Evolutionary conservation across 148 eudicot genomes (phyloP), one percentile per base, ranked within the genome.

Genomic region (Arbutus unedo): DNA sequence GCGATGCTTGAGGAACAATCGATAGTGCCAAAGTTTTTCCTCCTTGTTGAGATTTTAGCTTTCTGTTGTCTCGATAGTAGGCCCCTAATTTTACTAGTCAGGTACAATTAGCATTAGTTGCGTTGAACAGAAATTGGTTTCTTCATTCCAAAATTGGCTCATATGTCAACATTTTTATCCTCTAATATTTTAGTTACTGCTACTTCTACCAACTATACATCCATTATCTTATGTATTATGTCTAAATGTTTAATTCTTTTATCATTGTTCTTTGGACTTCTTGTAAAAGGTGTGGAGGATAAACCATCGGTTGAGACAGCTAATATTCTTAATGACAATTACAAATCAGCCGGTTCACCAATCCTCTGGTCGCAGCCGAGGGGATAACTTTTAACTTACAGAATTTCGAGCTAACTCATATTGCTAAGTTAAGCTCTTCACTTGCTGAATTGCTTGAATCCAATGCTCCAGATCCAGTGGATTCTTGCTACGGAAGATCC

Each of bases 201-300:
- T 31, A 31, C 38, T 31, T 31, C 38, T 31, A 31, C 0, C 38
- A 31, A 31, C 38, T 31, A 31, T 1, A 31, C 38, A 1, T 31
- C 38, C 0, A 31, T 31, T 31, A 31, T 31, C 38, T 31, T 31
- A 31, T 31, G 38, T 31, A 0, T 31, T 31, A 31, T 31, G 38
- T 31, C 68, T 8, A 7, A 54, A 60, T 74, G 9, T 15, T 66
- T 14, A n/a, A 73, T 53, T 31, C 47, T 68, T 18, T 64, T 19
- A 10, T 70, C 18, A 70, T 70, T 70, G 6, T 31, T 66, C 4
- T 81, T 72, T 25, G 48, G 10, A n/a, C 19, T 78, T 79, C 45
- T 66, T 80, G 73, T 81, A 71, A 83, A 89, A 97, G 98, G 95
- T 83, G 38, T 84, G 77, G 93, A 88, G 82, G 97, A 92, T 53